Evolutionary conservation across 1,139 yeast species (phyloP).

Genomic region (Candida neerlandica): DNA sequence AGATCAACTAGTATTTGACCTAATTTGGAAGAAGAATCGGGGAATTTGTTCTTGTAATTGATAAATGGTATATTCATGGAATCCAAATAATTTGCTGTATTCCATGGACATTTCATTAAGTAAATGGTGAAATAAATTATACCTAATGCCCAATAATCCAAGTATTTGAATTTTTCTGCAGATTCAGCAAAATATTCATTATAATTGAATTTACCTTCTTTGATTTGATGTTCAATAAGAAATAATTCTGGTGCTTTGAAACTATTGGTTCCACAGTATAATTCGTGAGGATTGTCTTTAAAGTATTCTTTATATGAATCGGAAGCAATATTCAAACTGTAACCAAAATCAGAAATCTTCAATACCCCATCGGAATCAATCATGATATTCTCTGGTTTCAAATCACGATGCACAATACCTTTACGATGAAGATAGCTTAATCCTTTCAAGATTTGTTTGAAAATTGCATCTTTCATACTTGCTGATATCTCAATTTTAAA

Average conservation of each 20-base stretch:
- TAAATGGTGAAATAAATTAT: slow-evolving; percentile 49
- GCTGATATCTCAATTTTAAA: slow-evolving; percentile 30
- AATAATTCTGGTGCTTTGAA: slow-evolving; percentile 60
- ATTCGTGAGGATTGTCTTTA: slow-evolving; percentile 24
- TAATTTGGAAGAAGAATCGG: slow-evolving; percentile 22
- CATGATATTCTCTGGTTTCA: slow-evolving; percentile 58
- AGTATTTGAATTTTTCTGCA: slow-evolving; percentile 16
- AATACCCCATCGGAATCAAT: slow-evolving; percentile 48
- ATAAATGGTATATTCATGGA: slow-evolving; percentile 26
- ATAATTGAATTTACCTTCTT: slow-evolving; percentile 10
- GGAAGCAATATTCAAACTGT: slow-evolving; percentile 38
- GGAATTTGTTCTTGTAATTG: slow-evolving; percentile 26
- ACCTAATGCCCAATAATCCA: slow-evolving; percentile 58
- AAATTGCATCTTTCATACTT: slow-evolving; percentile 46
- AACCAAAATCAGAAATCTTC: slow-evolving; percentile 56
- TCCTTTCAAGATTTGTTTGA: slow-evolving; percentile 50
- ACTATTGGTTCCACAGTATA: slow-evolving; percentile 52
- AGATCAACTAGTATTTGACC: slow-evolving; percentile 23
- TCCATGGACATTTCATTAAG: slow-evolving; percentile 54
- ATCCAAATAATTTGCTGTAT: slow-evolving; percentile 29
- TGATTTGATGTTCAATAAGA: slow-evolving; percentile 25
- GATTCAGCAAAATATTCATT: slow-evolving; percentile 7
- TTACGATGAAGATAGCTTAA: slow-evolving; percentile 47
- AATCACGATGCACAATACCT: slow-evolving; percentile 52
- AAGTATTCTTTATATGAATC: slow-evolving; percentile 21